Evolutionary conservation across 768 basidiomycete species (phyloP), one percentile per base, ranked within the genome.

Genomic region (Tubosaeta sp.): DNA sequence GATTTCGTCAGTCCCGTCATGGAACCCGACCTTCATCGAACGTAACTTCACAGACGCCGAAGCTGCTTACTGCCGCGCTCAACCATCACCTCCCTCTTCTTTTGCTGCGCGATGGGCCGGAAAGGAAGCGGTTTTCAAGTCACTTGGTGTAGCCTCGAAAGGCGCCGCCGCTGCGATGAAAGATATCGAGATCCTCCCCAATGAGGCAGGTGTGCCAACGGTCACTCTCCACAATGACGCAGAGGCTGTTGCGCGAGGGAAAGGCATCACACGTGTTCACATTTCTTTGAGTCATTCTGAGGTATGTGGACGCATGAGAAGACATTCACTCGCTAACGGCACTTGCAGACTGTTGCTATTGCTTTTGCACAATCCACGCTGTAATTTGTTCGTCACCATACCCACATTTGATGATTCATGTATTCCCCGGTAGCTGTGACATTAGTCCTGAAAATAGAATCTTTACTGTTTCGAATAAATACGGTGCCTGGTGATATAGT

Each of bases 111-210:
- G 94, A 49, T 99, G 96, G 95, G 90, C 82, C 25, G 95, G 92
- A 46, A 99, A 98, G 72, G 96, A 98, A 69, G 95, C 94, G 3
- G 83, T 88, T 48, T 97, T 98, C 84, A 98, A 98, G 74, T 89
- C 93, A 5, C 79, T 99, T 1, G 89, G 91, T 19, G 87, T 93
- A 39, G 73, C 84, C 18, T 93, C 90, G 4, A 88, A 91, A 70
- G 96, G 96, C 34, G 95, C 94, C 11, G 90, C 82, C 6, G 94
- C 96, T 16, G 77, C 87, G n/a, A 86, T 98, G 87, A 90, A 90
- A 71, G 94, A 98, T 57, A 98, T 99, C 53, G 96, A 98, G 70
- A 94, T 98, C 60, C 75, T 95, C 52, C 84, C 88, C 41, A 80
- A 86, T 62, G 74, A 76, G 38, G 75, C 77, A n/a, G 94, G 94